These are phyloP conservation scores for Coprinopsis strossmayeri DNA, from an alignment of 768 basidiomycete species.

Conservation along the genomic window DNA sequence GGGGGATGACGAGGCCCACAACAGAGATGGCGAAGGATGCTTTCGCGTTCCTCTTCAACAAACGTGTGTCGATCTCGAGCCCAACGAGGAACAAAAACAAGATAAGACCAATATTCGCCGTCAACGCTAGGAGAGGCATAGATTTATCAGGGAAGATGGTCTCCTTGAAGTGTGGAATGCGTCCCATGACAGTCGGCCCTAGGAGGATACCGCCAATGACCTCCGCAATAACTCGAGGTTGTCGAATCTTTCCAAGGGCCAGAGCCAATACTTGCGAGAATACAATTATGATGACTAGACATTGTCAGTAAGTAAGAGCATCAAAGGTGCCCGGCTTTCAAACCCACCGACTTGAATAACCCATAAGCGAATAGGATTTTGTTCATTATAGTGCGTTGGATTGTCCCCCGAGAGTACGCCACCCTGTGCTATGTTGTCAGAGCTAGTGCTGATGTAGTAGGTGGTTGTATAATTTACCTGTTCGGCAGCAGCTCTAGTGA, in stretches of 20 bases:
- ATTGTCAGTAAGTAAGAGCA: no score
- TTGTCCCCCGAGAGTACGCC: slow-evolving; percentile 74
- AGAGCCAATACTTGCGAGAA: slow-evolving; percentile 73
- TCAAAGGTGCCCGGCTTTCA: neutral
- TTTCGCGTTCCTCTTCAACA: slow-evolving; percentile 58
- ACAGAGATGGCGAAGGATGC: slow-evolving; percentile 54
- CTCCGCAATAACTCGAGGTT: slow-evolving; percentile 92
- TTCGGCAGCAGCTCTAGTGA: slow-evolving; percentile 41
- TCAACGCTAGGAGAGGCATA: slow-evolving; percentile 58
- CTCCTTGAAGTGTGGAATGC: slow-evolving; percentile 62
- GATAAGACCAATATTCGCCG: slow-evolving; percentile 69
- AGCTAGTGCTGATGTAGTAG: slow-evolving; percentile 2
- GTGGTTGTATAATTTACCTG: slow-evolving; percentile 27
- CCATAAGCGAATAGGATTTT: slow-evolving; percentile 73
- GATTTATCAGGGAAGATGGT: slow-evolving; percentile 51
- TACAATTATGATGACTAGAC: slow-evolving; percentile 67
- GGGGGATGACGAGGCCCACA: slow-evolving; percentile 68
- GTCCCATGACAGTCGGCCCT: slow-evolving; percentile 73
- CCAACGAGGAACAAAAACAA: slow-evolving; percentile 82
- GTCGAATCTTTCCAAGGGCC: slow-evolving; percentile 60
- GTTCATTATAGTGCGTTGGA: slow-evolving; percentile 52
- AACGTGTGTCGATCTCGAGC: slow-evolving; percentile 70
- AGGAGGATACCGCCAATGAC: slow-evolving; percentile 87
- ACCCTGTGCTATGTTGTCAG: slow-evolving; percentile 36
- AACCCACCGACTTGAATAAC: slow-evolving; percentile 65